Evolutionary conservation across 1,284 basidiomycete genomes (phyloP).

Genomic region (Neolentinus lepideus): DNA sequence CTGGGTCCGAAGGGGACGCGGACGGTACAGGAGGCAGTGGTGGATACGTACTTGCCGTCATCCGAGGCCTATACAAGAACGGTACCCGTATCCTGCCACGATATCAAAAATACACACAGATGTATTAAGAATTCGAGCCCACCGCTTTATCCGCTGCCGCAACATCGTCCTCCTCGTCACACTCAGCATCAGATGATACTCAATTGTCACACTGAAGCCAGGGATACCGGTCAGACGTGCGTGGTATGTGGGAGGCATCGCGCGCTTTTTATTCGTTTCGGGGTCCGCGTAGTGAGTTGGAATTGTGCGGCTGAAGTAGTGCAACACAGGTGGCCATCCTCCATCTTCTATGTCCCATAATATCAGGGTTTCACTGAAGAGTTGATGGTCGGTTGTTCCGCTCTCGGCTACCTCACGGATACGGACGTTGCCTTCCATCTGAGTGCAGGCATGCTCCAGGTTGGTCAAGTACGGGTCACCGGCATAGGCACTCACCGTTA

Average conservation of each 20-base stretch:
- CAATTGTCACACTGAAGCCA: background rate
- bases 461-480: background rate
- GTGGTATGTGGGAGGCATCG: background rate
- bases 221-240: background rate
- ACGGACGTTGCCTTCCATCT: background rate
- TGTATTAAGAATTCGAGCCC: background rate
- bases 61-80: background rate
- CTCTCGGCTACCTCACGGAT: background rate
- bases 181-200: background rate
- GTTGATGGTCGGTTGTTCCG: background rate
- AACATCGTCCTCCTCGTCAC: background rate
- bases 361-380: background rate
- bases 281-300: background rate
- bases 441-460: background rate
- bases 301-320: background rate
- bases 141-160: background rate
- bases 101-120: background rate
- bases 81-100: background rate
- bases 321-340: background rate
- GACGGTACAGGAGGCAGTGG: background rate
- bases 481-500: background rate
- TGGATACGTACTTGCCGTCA: background rate
- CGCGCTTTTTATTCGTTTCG: background rate
- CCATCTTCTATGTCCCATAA: background rate
- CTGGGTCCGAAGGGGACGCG: background rate